phyloP scores from a whole-genome alignment of 257 asterid species.

The Nyctanthes arbortristis region DNA sequence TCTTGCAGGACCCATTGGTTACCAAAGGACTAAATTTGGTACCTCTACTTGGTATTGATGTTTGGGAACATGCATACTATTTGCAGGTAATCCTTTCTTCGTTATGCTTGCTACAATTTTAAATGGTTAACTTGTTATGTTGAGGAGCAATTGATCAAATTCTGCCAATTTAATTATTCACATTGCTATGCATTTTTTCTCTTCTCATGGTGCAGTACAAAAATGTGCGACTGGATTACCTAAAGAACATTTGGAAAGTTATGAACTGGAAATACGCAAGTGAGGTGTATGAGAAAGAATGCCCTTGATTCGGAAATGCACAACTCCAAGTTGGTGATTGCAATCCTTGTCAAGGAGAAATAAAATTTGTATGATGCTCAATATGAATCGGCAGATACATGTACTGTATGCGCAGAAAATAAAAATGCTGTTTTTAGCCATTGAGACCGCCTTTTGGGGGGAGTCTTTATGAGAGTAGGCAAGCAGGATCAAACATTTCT shows the following conservation, averaged over 20 bases:
- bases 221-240: slow-evolving; percentile 76
- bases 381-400: neutral
- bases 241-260: slow-evolving; percentile 79
- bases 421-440: neutral
- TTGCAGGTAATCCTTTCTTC: slow-evolving; percentile 52
- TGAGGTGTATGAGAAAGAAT: slow-evolving; percentile 58
- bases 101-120: neutral
- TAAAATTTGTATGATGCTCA: neutral
- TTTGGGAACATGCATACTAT: slow-evolving; percentile 91
- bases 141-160: slow-evolving; percentile 4
- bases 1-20: slow-evolving; percentile 70
- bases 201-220: slow-evolving; percentile 59
- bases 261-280: slow-evolving; percentile 79
- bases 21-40: slow-evolving; percentile 69
- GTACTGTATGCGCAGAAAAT: neutral
- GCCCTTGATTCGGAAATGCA: slow-evolving; percentile 28
- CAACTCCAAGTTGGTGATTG: neutral
- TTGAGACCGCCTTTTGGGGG: neutral
- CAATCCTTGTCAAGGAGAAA: neutral
- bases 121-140: neutral
- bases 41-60: slow-evolving; percentile 77
- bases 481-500: neutral
- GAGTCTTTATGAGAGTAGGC: neutral
- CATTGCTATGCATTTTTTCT: neutral
- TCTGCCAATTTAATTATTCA: slow-evolving; percentile 6